Percentiles rank a stretch among this genome's conserved stretches.
phyloP scores from a whole-genome alignment of 805 yeast genomes.

The Candida maltosa region DNA sequence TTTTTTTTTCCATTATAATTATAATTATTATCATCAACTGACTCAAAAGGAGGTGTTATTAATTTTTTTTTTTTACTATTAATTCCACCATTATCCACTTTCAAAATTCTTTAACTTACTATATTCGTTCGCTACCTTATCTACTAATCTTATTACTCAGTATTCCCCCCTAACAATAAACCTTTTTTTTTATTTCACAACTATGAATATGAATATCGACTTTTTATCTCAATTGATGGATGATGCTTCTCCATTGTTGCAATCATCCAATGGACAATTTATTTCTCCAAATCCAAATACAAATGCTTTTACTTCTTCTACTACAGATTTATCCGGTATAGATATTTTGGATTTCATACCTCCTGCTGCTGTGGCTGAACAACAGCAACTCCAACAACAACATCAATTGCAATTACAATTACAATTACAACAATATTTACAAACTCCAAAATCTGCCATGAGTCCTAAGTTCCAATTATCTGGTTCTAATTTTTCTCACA shows the following conservation, averaged over 20 bases:
- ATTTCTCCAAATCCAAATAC: constrained; percentile 1
- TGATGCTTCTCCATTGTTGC: neutral
- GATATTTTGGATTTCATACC: constrained; percentile 2
- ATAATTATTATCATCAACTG: no score
- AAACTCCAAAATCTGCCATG: neutral
- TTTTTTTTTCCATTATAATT: no score
- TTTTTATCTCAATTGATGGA: neutral
- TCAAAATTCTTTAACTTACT: neutral
- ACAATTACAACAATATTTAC: neutral
- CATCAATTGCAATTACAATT: constrained; percentile 1
- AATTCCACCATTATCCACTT: no score
- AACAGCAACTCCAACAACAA: neutral
- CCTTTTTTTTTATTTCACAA: no score
- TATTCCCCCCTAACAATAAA: no score
- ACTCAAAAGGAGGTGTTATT: no score
- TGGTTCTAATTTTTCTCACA: constrained; percentile 3
- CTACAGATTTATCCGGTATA: neutral
- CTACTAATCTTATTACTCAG: neutral
- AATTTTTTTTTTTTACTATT: no score
- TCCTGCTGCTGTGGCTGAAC: neutral
- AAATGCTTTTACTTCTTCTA: neutral
- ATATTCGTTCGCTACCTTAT: neutral
- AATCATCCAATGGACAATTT: neutral
- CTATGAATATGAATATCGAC: neutral
- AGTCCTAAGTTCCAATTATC: constrained; percentile 1